Evolutionary conservation across 169 alveolate species (phyloP).

Genomic region (Pseudocohnilembus persalinus): DNA sequence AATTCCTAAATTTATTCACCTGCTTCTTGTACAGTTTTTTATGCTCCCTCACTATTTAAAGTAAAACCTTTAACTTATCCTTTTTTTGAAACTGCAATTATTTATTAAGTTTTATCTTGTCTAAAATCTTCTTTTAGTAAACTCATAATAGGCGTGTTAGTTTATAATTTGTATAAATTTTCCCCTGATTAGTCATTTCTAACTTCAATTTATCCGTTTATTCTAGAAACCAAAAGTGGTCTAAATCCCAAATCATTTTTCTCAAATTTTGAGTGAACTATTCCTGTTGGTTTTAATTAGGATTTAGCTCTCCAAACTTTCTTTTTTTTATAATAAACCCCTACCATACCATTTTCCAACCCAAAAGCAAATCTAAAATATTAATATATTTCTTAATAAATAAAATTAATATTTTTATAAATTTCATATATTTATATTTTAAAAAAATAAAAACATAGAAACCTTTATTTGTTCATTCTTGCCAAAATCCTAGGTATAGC

Average conservation of each 20-base stretch:
- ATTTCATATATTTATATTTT: too few species aligned
- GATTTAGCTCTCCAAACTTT: constrained; percentile 67
- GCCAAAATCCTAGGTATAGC: constrained; percentile 51
- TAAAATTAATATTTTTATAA: too few species aligned
- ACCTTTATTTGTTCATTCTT: constrained; percentile 44
- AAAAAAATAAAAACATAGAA: constrained; percentile 1
- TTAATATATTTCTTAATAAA: too few species aligned
- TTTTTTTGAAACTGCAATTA: constrained; percentile 44
- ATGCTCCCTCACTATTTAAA: constrained; percentile 10
- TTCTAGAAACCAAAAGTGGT: constrained; percentile 62
- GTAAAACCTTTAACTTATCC: constrained; percentile 59
- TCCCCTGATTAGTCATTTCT: constrained; percentile 65
- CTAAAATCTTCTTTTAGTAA: constrained; percentile 66
- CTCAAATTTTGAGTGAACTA: constrained; percentile 55
- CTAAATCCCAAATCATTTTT: constrained; percentile 38
- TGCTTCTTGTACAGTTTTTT: neutral
- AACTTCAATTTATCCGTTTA: constrained; percentile 72
- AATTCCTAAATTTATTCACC: constrained; percentile 6
- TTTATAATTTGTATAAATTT: constrained; percentile 42
- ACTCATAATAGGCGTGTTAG: constrained; percentile 50
- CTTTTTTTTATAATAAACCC: constrained; percentile 57
- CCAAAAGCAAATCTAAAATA: constrained; percentile 56
- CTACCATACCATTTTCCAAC: constrained; percentile 70
- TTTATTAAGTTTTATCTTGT: constrained; percentile 50
- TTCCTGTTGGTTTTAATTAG: constrained; percentile 46